Conservation (phyloP, 1,284 basidiomycete genomes). For the Amylostereum areolatum region DNA sequence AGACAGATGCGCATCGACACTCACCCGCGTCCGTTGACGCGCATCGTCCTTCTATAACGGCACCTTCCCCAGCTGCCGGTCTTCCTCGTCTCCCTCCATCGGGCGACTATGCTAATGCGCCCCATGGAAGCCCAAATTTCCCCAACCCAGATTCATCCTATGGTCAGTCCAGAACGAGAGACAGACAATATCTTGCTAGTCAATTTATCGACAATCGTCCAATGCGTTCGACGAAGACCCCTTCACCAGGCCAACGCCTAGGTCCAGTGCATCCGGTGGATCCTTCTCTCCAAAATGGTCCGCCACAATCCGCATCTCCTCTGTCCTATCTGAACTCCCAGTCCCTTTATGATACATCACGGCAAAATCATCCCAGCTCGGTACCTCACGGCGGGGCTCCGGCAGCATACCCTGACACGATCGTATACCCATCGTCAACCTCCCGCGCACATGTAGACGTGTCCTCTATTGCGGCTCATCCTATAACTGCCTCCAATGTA, state of each 20-base stretch:
- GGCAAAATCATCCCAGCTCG: slow-evolving; percentile 2
- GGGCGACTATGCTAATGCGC: too few relatives aligned
- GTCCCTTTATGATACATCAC: slow-evolving; percentile 11
- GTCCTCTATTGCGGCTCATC: slow-evolving; percentile 3
- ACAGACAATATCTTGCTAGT: too few relatives aligned
- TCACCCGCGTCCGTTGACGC: too few relatives aligned
- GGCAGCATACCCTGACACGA: slow-evolving; percentile 12
- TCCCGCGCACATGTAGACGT: slow-evolving; percentile 11
- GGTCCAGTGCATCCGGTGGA: not conserved
- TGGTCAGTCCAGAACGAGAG: too few relatives aligned
- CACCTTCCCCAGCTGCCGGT: too few relatives aligned
- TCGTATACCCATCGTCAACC: slow-evolving; percentile 12
- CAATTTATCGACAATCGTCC: not conserved
- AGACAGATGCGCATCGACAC: too few relatives aligned
- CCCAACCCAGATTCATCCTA: too few relatives aligned
- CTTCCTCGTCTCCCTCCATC: too few relatives aligned
- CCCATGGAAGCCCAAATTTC: too few relatives aligned
- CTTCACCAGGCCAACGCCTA: not conserved
- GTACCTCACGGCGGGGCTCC: slow-evolving; percentile 5
- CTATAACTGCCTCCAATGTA: slow-evolving; percentile 4
- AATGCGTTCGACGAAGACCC: not conserved
- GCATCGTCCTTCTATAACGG: too few relatives aligned
- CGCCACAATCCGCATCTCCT: slow-evolving; percentile 6
- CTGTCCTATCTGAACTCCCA: slow-evolving; percentile 1
- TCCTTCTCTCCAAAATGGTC: slow-evolving; percentile 6